phyloP scores from a whole-genome alignment of 306 rosid genomes.

The Rosa persica region DNA sequence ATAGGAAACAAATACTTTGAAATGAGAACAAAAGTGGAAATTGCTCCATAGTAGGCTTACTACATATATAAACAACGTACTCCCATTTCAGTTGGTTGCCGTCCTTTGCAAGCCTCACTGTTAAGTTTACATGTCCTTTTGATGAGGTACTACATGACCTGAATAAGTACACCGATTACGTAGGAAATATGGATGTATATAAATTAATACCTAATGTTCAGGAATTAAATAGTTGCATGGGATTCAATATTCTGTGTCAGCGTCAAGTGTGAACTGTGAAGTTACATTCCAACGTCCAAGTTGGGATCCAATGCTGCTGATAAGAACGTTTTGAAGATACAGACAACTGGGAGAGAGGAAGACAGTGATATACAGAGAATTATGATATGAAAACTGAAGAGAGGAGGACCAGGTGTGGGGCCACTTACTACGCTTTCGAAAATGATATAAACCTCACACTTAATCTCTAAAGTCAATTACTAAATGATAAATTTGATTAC shows the following conservation, averaged over 20 bases:
- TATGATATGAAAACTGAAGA: background rate
- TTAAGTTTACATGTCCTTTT: background rate
- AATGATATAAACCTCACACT: background rate
- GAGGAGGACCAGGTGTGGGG: background rate
- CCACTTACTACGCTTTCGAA: background rate
- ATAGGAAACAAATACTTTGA: background rate
- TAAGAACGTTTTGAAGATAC: background rate
- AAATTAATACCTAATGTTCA: background rate
- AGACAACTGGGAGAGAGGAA: constrained; percentile 1
- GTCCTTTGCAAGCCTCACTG: background rate
- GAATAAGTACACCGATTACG: background rate
- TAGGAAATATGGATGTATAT: background rate
- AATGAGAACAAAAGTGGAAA: background rate
- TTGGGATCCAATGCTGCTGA: background rate
- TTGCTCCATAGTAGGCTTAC: background rate
- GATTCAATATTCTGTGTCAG: background rate
- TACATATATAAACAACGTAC: too few species aligned
- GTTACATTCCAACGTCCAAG: background rate
- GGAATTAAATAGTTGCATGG: background rate
- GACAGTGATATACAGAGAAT: background rate
- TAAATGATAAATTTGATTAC: background rate
- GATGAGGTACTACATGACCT: background rate
- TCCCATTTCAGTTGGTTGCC: background rate
- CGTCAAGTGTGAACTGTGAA: constrained; percentile 3
- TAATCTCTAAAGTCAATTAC: background rate